Evolutionary conservation across 2,329 filamentous ascomycete genomes (phyloP).

Genomic region (Gyromitra esculenta): DNA sequence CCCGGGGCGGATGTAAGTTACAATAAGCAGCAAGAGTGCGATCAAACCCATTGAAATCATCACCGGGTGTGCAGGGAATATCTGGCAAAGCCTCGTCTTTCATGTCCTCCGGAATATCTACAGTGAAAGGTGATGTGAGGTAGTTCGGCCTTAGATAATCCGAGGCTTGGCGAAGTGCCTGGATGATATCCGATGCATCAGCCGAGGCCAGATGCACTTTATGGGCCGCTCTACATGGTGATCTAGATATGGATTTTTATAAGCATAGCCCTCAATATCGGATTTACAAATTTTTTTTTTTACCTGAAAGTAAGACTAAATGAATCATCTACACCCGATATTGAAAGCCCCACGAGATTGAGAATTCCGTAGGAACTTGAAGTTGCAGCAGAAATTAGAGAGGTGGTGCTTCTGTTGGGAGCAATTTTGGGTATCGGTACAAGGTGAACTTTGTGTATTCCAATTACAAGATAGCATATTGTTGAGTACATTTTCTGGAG

Average conservation of each 20-base stretch:
- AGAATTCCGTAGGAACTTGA: constrained; percentile 70
- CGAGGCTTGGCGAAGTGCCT: constrained; percentile 70
- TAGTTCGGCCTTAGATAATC: constrained; percentile 73
- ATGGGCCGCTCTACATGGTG: constrained; percentile 55
- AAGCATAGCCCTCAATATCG: constrained; percentile 38
- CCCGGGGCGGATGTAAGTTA: constrained; percentile 29
- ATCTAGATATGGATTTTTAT: constrained; percentile 42
- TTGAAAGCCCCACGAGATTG: constrained; percentile 69
- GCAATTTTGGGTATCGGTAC: constrained; percentile 71
- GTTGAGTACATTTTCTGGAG: constrained; percentile 71
- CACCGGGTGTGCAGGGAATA: constrained; percentile 63
- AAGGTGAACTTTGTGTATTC: constrained; percentile 74
- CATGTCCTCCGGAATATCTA: constrained; percentile 68
- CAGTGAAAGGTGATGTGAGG: constrained; percentile 71
- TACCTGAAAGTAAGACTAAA: constrained; percentile 73
- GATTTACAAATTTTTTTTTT: constrained; percentile 39
- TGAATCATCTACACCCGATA: constrained; percentile 72
- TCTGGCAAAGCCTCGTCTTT: constrained; percentile 65
- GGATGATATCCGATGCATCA: constrained; percentile 71
- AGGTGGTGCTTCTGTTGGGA: constrained; percentile 60
- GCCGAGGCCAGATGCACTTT: constrained; percentile 72
- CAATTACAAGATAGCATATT: constrained; percentile 75
- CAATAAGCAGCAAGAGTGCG: constrained; percentile 76
- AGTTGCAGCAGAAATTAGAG: constrained; percentile 63
- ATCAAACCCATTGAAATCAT: constrained; percentile 72